Conservation (phyloP, 305 asterid genomes). For the Plantago lanceolata region DNA sequence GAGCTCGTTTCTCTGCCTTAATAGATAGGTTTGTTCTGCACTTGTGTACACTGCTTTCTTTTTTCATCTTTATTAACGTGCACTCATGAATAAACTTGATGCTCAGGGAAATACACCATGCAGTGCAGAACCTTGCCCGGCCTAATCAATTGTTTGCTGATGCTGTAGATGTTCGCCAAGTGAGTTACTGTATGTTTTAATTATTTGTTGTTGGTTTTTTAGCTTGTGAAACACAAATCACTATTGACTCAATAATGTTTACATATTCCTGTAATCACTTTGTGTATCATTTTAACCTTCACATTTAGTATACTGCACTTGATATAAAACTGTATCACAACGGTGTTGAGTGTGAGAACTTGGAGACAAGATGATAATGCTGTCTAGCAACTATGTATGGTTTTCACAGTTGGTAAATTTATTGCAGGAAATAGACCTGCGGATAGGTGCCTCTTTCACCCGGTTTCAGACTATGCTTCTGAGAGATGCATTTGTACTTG, state of each 20-base stretch:
- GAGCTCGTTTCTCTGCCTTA: constrained; percentile 95
- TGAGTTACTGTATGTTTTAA: constrained; percentile 43
- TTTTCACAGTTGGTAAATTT: constrained; percentile 22
- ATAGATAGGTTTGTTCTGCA: constrained; percentile 61
- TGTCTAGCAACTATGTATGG: constrained; percentile 12
- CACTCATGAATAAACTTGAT: constrained; percentile 24
- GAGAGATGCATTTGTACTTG: constrained; percentile 80
- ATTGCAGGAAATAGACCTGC: constrained; percentile 93
- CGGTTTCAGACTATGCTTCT: constrained; percentile 94
- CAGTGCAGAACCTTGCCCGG: constrained; percentile 65
- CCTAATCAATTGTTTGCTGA: constrained; percentile 81
- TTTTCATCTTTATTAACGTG: constrained; percentile 22
- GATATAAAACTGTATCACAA: not conserved
- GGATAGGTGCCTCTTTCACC: constrained; percentile 97
- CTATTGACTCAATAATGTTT: not conserved
- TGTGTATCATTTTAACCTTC: not conserved
- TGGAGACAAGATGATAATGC: constrained; percentile 16
- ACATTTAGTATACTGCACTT: not conserved
- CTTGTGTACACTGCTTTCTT: constrained; percentile 21
- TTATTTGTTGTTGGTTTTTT: constrained; percentile 20
- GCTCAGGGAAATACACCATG: constrained; percentile 71
- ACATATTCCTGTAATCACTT: not conserved
- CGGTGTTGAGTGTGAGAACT: constrained; percentile 20
- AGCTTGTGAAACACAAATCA: not conserved
- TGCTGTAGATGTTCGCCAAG: constrained; percentile 98